Base-by-base conservation (phyloP, 208 protist genomes). In the Naegleria lovaniensis region DNA sequence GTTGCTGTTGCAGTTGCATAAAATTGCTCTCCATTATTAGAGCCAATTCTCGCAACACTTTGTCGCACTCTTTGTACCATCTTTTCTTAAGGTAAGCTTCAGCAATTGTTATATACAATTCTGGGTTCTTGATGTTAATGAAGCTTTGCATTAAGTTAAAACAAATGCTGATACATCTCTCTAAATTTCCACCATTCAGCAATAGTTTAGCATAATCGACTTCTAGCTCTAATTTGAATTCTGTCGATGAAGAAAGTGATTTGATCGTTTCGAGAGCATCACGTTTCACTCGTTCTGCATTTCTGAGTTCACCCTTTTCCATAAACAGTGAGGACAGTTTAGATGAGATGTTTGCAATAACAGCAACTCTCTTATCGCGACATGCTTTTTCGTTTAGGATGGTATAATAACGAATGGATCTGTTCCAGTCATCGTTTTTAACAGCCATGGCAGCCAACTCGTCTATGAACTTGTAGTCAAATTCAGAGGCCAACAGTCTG, bases 381-480 rank as follows among this genome's bases (percentile, higher is more conserved):
- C 43, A 33, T 15, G 16, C 22, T 33, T 51, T 51, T 86, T 86
- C 33, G 67, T 55, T 25, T 6, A 67, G 4, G 3, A 38, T 67
- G 3, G 41, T 67, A 41, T 79, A 67, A 89, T 89, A 89, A 5
- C 51, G 25, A 67, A 55, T n/a, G 0, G 48, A 38, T 16, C 29
- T 55, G 4, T 40, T 89, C 85, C 85, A 89, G 59, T 89, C 85
- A 40, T 89, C 85, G 59, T 67, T 58, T n/a, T 89, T 89, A n/a
- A 29, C 29, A 3, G 36, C 51, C 5, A 89, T 29, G 9, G 11
- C 85, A 22, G 16, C 19, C 15, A 89, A 67, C 13, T 58, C 48
- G 25, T 40, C 41, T 41, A 89, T 67, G 16, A 89, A 40, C 15
- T 67, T 89, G n/a, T 52, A 67, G n/a, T 89, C 85, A 40, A 67